Base-by-base conservation (phyloP, 2,329 filamentous ascomycete genomes). In the Colletotrichum orbiculare region DNA sequence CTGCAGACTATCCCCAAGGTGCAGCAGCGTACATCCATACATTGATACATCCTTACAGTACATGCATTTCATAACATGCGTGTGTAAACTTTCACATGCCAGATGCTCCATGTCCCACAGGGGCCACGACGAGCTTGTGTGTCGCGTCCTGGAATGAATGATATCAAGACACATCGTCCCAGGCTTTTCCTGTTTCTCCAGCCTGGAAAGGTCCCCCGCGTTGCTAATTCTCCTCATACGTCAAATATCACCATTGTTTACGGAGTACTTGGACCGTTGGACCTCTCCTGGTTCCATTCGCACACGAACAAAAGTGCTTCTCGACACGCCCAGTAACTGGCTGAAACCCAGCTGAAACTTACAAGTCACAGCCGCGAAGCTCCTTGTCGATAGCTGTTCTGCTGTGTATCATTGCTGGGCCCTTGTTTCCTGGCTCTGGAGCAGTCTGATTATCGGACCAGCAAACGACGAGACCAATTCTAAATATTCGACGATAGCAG, bases 311-410 rank as follows among this genome's bases (percentile, higher is more conserved):
- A 43, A 6, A 13, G 41, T 11, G 39, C 35, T 54, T 50, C 25
- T 48, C 43, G 61, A 54, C 48, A 41, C 42, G 58, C 35, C 46
- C 47, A 53, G 46, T 43, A 34, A 34, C 34, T 38, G 58, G 53
- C 63, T 66, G 63, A 66, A 66, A 66, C 63, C 38, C 41, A 56
- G 42, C 58, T 66, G 63, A 66, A 66, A 66, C 63, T 42, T 11
- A 50, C 25, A 25, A 35, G 46, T 50, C 46, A 50, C 55, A 42
- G 55, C 7, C 55, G 46, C 55, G 15, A 13, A 58, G 47, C 50
- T 56, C 57, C 62, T 47, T 46, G 34, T 33, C 41, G 45, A 35
- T 39, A 41, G 48, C 42, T 8, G 35, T 49, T 54, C 39, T 46
- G 37, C 34, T 39, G 43, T 46, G 41, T 50, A n/a, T 15, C 12